These are phyloP conservation scores for Artomyces pyxidatus DNA, from an alignment of 768 basidiomycete genomes.

Conservation along the genomic window DNA sequence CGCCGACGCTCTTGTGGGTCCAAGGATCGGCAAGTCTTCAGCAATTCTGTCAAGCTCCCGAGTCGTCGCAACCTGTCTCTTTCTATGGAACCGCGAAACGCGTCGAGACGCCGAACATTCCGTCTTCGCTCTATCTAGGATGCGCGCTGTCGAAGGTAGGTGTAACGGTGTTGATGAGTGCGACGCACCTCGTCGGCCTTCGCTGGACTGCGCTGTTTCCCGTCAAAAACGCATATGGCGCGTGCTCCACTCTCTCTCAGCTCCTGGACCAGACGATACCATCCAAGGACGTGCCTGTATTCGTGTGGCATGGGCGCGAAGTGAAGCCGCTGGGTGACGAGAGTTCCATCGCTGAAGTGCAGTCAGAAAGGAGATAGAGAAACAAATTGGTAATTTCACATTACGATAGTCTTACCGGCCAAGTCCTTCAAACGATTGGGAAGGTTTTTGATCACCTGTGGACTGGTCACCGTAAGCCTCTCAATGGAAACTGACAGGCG, in stretches of 20 bases:
- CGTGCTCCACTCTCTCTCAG: conserved; percentile 46
- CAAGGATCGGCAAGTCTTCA: conserved; percentile 17
- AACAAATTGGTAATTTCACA: no score
- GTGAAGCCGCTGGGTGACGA: conserved; percentile 77
- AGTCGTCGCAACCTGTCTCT: conserved; percentile 48
- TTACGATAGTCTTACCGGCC: conserved; percentile 60
- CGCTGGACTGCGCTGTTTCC: conserved; percentile 53
- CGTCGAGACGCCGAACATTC: conserved; percentile 37
- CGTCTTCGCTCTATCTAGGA: conserved; percentile 48
- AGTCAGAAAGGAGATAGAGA: conserved; percentile 7
- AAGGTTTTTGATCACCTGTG: conserved; percentile 52
- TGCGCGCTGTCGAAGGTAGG: background rate
- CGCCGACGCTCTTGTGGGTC: conserved; percentile 18
- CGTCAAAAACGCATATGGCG: conserved; percentile 77
- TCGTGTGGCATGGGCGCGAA: conserved; percentile 58
- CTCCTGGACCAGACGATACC: conserved; percentile 65
- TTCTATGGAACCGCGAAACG: conserved; percentile 51
- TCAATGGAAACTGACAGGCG: background rate
- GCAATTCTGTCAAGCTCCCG: conserved; percentile 20
- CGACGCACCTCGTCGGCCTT: conserved; percentile 61
- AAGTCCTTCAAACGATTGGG: conserved; percentile 57
- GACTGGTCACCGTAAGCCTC: conserved; percentile 32
- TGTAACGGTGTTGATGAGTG: no score
- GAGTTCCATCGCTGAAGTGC: conserved; percentile 65
- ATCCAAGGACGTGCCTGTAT: conserved; percentile 67